Evolutionary conservation across 2,329 filamentous ascomycete species (phyloP).

Genomic region (Fusarium falciforme): DNA sequence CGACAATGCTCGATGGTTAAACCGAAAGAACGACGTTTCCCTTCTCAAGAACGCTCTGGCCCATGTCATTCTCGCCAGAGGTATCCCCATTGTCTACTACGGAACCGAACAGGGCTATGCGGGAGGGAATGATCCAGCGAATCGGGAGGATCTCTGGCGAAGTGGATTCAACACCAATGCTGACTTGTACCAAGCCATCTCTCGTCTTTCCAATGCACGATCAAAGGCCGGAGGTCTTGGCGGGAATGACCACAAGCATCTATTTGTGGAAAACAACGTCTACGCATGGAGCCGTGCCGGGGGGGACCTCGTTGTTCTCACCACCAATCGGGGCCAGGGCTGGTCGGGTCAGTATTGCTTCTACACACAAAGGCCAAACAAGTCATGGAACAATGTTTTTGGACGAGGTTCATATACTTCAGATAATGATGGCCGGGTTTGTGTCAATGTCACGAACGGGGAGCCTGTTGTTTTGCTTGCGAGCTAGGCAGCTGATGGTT

Average conservation of each 20-base stretch:
- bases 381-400: constrained; percentile 28
- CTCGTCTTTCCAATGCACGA: constrained; percentile 25
- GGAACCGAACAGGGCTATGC: constrained; percentile 72
- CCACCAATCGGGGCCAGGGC: constrained; percentile 16
- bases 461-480: constrained; percentile 34
- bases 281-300: constrained; percentile 32
- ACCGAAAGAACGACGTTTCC: constrained; percentile 62
- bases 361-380: constrained; percentile 19
- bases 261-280: constrained; percentile 8
- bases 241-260: constrained; percentile 25
- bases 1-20: constrained; percentile 66
- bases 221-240: constrained; percentile 9
- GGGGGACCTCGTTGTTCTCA: constrained; percentile 21
- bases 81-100: constrained; percentile 74
- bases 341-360: constrained; percentile 25
- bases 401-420: constrained; percentile 13
- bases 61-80: constrained; percentile 70
- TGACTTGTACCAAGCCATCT: constrained; percentile 30
- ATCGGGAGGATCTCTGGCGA: constrained; percentile 70
- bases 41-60: constrained; percentile 71
- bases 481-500: not conserved
- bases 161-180: constrained; percentile 55
- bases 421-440: constrained; percentile 10
- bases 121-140: constrained; percentile 59
- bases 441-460: constrained; percentile 18